A percentile compares a stretch with the other conserved stretches of the same genome.
Evolutionary conservation across 2,329 filamentous ascomycete genomes (phyloP).

Genomic region (Hysterium pulicare): DNA sequence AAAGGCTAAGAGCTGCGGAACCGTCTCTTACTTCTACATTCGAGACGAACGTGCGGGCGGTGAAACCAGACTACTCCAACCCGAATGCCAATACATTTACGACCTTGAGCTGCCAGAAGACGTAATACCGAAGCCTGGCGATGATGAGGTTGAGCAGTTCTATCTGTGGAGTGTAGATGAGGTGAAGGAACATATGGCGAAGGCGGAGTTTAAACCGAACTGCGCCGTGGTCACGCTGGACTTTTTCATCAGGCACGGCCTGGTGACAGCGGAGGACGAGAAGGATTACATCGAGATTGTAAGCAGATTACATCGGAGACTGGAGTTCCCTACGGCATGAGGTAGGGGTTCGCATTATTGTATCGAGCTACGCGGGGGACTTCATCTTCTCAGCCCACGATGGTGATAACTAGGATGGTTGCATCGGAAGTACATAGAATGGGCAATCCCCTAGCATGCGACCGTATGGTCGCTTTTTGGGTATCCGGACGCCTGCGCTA

Average conservation of each 20-base stretch:
- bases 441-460: no score
- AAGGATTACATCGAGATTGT: constrained; percentile 72
- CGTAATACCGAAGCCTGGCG: constrained; percentile 70
- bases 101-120: constrained; percentile 73
- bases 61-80: constrained; percentile 78
- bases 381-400: no score
- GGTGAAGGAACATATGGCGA: constrained; percentile 64
- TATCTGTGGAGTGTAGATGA: constrained; percentile 73
- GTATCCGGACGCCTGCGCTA: constrained; percentile 26
- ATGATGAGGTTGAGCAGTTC: constrained; percentile 87
- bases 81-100: constrained; percentile 88
- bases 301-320: constrained; percentile 68
- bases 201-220: constrained; percentile 87
- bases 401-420: no score
- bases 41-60: constrained; percentile 73
- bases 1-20: constrained; percentile 59
- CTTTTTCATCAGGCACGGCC: constrained; percentile 83
- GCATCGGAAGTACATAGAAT: no score
- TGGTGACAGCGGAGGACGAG: constrained; percentile 77
- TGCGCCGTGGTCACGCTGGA: constrained; percentile 81
- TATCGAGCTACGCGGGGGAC: no score
- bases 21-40: constrained; percentile 81
- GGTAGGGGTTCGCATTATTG: no score
- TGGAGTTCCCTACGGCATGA: constrained; percentile 67
- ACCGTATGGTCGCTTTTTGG: constrained; percentile 14